These are phyloP conservation scores for Lepidium campestre DNA, from an alignment of 441 rosid species.

Conservation along the genomic window DNA sequence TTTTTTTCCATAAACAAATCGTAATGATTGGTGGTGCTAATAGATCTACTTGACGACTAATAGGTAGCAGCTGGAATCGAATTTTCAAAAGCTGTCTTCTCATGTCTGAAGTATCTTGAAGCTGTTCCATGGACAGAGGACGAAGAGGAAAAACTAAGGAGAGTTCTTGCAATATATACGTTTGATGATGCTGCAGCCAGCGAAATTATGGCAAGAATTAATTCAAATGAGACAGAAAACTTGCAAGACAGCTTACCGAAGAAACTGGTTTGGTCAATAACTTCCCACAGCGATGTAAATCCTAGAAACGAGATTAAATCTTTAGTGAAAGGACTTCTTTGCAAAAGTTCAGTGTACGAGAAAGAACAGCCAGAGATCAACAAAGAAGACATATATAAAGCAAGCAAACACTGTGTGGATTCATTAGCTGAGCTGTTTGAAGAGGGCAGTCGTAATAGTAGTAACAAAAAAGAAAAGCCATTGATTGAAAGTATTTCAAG, in stretches of 20 bases:
- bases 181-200: conserved; percentile 48
- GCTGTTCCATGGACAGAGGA: conserved; percentile 95
- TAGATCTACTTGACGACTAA: conserved; percentile 3
- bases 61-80: conserved; percentile 69
- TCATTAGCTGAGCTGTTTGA: conserved; percentile 44
- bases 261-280: conserved; percentile 68
- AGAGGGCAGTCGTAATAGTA: conserved; percentile 33
- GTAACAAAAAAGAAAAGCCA: conserved; percentile 37
- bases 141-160: conserved; percentile 78
- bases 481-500: conserved; percentile 56
- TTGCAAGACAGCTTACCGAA: conserved; percentile 50
- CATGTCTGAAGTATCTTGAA: conserved; percentile 77
- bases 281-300: conserved; percentile 46
- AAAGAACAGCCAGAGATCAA: conserved; percentile 62
- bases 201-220: conserved; percentile 62
- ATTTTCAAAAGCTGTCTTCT: conserved; percentile 51
- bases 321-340: conserved; percentile 69
- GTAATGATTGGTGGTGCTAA: conserved; percentile 19
- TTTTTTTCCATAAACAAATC: not conserved
- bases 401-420: conserved; percentile 51
- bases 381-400: conserved; percentile 62
- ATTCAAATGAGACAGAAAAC: conserved; percentile 29
- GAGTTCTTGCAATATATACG: conserved; percentile 38
- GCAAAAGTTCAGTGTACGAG: conserved; percentile 83
- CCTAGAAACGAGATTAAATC: conserved; percentile 78